These are phyloP conservation scores for Fraxinus baroniana DNA, from an alignment of 305 asterid genomes.

Conservation along the genomic window DNA sequence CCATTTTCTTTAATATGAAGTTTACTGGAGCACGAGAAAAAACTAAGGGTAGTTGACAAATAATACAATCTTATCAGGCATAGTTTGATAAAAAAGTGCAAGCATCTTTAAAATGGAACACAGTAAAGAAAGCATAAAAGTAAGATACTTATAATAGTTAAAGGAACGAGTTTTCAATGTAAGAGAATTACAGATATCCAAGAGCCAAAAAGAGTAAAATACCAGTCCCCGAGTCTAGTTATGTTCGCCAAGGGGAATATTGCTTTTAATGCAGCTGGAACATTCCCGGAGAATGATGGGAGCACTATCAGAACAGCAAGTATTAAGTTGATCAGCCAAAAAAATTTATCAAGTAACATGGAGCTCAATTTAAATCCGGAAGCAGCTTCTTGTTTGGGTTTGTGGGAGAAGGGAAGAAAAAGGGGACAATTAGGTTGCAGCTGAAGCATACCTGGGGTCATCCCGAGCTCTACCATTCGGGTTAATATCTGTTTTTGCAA, in stretches of 20 bases:
- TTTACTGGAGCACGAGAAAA: slow-evolving; percentile 1
- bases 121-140: neutral
- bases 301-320: slow-evolving; percentile 54
- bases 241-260: slow-evolving; percentile 81
- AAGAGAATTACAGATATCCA: neutral
- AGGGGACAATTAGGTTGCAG: slow-evolving; percentile 8
- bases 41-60: neutral
- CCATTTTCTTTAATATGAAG: neutral
- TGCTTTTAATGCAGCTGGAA: slow-evolving; percentile 83
- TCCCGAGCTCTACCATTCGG: slow-evolving; percentile 87
- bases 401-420: neutral
- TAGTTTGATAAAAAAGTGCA: neutral
- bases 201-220: slow-evolving; percentile 25
- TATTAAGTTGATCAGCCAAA: slow-evolving; percentile 21
- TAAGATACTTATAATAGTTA: neutral
- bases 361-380: neutral
- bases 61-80: neutral
- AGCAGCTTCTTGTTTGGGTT: neutral
- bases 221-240: slow-evolving; percentile 94
- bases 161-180: slow-evolving; percentile 9
- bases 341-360: neutral
- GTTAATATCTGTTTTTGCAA: slow-evolving; percentile 82
- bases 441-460: slow-evolving; percentile 83
- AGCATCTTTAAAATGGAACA: neutral
- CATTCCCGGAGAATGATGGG: slow-evolving; percentile 98